phyloP scores from a whole-genome alignment of 306 rosid species.

The Sesbania bispinosa region DNA sequence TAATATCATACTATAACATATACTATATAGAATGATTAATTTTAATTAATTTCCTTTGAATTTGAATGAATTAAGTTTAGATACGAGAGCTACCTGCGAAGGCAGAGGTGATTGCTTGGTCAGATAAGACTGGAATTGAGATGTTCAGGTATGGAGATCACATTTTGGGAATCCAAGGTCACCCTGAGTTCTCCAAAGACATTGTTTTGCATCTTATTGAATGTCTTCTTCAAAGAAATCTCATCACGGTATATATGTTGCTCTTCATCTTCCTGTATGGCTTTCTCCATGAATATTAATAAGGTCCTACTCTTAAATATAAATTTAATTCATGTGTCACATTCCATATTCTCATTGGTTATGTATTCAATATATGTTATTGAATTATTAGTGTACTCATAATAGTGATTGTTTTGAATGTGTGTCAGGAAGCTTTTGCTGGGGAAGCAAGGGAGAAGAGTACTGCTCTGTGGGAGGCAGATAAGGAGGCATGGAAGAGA shows the following conservation, averaged over 20 bases:
- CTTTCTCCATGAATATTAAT: too few species aligned
- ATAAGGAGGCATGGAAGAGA: conserved; percentile 70
- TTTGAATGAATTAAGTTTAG: too few species aligned
- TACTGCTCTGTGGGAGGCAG: conserved; percentile 58
- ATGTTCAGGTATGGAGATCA: conserved; percentile 81
- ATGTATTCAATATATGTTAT: too few species aligned
- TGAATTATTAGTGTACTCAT: too few species aligned
- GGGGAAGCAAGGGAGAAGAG: conserved; percentile 49
- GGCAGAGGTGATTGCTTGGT: conserved; percentile 84
- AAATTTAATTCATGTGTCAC: not conserved
- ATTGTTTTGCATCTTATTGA: conserved; percentile 81
- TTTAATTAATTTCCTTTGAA: too few species aligned
- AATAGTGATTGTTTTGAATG: too few species aligned
- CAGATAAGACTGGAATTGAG: conserved; percentile 85
- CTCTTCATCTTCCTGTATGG: too few species aligned
- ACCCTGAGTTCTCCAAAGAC: conserved; percentile 86
- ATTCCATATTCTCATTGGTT: not conserved
- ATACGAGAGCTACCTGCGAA: conserved; percentile 70
- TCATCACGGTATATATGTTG: conserved; percentile 45
- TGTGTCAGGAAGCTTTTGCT: conserved; percentile 46
- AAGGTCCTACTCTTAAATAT: too few species aligned
- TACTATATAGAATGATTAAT: too few species aligned
- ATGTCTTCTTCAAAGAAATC: conserved; percentile 47
- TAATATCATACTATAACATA: too few species aligned
- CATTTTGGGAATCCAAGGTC: conserved; percentile 95